Base-by-base conservation (phyloP, 306 rosid genomes). In the Fagus crenata region DNA sequence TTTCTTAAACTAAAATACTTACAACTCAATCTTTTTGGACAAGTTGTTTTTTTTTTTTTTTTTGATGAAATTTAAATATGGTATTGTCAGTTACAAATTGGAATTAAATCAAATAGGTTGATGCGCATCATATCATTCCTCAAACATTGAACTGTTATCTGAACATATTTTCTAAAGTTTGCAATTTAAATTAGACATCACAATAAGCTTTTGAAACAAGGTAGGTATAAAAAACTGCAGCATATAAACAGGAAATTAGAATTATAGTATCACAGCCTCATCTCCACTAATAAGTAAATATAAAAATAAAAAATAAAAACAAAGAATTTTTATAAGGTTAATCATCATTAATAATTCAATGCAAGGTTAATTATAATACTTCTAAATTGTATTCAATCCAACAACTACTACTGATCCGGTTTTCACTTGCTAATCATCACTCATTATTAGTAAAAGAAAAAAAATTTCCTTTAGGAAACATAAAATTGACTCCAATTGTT, bases 121-220 rank as follows among this genome's bases (percentile, higher is more conserved):
- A 56, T 32, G 14, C 72, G 81, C 60, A 82, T 79, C 87, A 85
- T 80, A 71, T 87, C 89, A 68, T 86, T 18, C 55, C 68, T 73
- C 72, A 79, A 49, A 63, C 51, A 75, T 63, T 78, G 37, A 55
- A 82, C 78, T 4, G 67, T 58, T 73, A 83, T 17, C 54, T 72
- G 81, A 71, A 70, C 79, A 83, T 71, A 33, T 22, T 22, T 22
- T 22, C 28, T 31, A 42, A 22, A 32, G 64, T 35, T 53, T 82
- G 84, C 79, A 87, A 71, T 17, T 75, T 9, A 76, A 75, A 55
- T 71, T 46, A 65, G 49, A 51, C 17, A 75, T 75, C 59, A 75
- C 54, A 71, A 22, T 46, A 53, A 53, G 37, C 54, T 54, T 58
- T 49, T 28, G 35, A 40, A 67, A 46, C 6, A 39, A 15, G 18